Percentiles rank a stretch among this genome's conserved stretches.
These are phyloP conservation scores for Moesziomyces sp. DNA, from an alignment of 1,284 basidiomycete genomes.

Conservation along the genomic window DNA sequence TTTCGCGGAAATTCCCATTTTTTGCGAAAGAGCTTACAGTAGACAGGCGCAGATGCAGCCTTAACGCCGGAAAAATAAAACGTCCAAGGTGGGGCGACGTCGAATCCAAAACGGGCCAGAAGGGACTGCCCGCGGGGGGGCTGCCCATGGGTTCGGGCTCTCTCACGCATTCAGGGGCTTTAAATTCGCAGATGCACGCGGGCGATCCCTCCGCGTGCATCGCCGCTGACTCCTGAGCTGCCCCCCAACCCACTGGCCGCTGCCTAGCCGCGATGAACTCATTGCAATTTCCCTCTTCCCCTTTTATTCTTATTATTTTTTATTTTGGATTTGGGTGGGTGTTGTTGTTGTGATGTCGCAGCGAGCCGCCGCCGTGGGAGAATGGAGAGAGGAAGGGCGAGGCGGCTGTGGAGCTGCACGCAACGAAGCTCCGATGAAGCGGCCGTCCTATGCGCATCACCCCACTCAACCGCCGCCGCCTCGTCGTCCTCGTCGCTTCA, in stretches of 20 bases:
- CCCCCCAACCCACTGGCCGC: no score
- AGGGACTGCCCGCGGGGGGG: not conserved
- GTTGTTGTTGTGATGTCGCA: not conserved
- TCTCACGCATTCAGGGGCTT: not conserved
- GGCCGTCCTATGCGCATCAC: not conserved
- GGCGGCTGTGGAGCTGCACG: not conserved
- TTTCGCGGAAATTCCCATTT: slow-evolving; percentile 2
- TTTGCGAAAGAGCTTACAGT: not conserved
- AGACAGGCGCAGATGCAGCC: not conserved
- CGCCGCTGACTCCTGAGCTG: not conserved
- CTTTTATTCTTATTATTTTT: not conserved
- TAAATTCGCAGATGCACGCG: not conserved
- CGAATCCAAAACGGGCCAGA: not conserved
- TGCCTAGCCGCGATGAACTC: not conserved
- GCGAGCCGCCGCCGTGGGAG: no score
- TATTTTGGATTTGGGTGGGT: not conserved
- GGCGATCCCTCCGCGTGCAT: not conserved
- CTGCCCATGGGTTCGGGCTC: not conserved
- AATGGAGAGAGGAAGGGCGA: not conserved
- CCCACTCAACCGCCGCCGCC: no score
- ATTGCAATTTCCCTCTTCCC: not conserved
- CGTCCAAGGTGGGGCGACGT: not conserved
- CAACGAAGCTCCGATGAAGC: not conserved
- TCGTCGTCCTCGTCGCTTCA: not conserved
- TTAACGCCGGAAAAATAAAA: not conserved